Evolutionary conservation across 345 rosid genomes (phyloP), one percentile per base, ranked within the genome.

Genomic region (Atalantia buxifolia): DNA sequence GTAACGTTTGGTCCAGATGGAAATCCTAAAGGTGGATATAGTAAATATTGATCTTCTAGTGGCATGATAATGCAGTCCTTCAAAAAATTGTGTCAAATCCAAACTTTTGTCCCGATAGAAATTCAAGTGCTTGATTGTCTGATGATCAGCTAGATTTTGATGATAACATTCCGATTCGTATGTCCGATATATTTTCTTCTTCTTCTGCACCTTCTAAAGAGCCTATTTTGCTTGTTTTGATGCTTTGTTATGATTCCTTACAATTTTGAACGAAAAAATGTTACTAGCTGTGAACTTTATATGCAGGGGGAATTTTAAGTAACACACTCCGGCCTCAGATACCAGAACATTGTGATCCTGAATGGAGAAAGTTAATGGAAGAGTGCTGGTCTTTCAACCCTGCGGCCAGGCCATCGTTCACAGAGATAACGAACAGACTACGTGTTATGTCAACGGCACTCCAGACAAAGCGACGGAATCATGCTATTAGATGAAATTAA

Each of bases 361-460:
- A 86, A 27, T 95, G 98, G 98, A 89, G 77, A 75, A 87, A 82
- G 77, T 74, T 95, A 76, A 93, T 95, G 90, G 98, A 95, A 84
- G 92, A 92, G 60, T 95, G 98, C 82, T 95, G 98, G 98, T 85
- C 94, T 1, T 88, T 85, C 3, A 89, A 93, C 45, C 94, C 98
- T 7, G 75, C 84, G 27, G 81, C 68, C 12, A 83, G 98, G 65
- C 98, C 98, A 40, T 89, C 97, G 4, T 95, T 95, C 72, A 93
- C 97, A 3, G 93, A 95, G 80, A 88, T 95, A 78, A 86, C 91
- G 38, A 82, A 83, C 56, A 83, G 93, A 80, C 77, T 95, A 21
- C 90, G 92, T 10, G 55, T 66, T 4, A 93, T 90, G 94, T 81
- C 87, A 27, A 76, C 67, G 30, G 85, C 92, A 38, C 69, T 88